Base-by-base conservation (phyloP, 73 alveolate species). In the Paramecium caudatum region DNA sequence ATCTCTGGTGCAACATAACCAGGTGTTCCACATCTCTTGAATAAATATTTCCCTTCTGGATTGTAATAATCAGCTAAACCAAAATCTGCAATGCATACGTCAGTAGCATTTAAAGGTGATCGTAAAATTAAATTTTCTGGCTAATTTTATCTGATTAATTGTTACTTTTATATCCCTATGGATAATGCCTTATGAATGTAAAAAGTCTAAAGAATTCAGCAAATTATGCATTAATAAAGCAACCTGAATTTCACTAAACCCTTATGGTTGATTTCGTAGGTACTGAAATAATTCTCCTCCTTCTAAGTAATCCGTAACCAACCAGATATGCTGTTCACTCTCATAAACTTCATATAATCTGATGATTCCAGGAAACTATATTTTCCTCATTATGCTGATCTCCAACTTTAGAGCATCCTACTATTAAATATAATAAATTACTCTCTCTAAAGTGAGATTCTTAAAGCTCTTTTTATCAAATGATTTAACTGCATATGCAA, bases 201-300 rank as follows among this genome's bases (percentile, higher is more conserved):
- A 17, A 55, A 90, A 91, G 9, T 82, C 83, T 33, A 82, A 37
- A 47, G 91, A 27, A 32, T 43, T 47, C 30, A 82, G 82, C 21
- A 82, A 36, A 32, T 47, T 48, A 23, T 23, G 45, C 91, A 82
- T 82, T 19, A 82, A 34, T 16, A 82, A 33, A 23, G 65, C 91
- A 12, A 74, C 88, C n/a, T 74, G 12, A 39, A 74, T 9, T 45
- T 74, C 88, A 43, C 32, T 74, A 74, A 74, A 74, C 46, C 88
- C 88, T 21, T 74, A 74, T 1, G 88, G 88, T 37, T 74, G 32
- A 36, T 74, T 74, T 47, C 90, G 82, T 39, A 96, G 63, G 37
- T 94, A 90, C 43, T 92, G 91, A 68, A 96, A 91, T 23, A 97
- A 91, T 68, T 97, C 97, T 2, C 99, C 99, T 15, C 99, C 99